phyloP scores from a whole-genome alignment of 805 yeast species.

The Wickerhamomyces mucosus region DNA sequence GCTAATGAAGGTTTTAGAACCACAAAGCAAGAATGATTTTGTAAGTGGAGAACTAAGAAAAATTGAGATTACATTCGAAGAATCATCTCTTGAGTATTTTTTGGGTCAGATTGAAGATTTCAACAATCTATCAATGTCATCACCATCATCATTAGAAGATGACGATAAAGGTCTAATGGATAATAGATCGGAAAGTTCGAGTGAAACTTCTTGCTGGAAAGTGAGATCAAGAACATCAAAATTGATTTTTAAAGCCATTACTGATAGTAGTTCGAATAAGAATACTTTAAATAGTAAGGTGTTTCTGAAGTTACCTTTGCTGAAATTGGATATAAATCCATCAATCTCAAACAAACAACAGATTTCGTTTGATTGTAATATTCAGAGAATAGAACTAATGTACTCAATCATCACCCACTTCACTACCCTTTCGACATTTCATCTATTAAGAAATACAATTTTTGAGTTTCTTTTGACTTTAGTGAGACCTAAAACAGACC shows the following conservation, averaged over 20 bases:
- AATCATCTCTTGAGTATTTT: constrained; percentile 3
- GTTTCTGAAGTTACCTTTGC: constrained; percentile 22
- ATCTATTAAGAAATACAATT: constrained; percentile 34
- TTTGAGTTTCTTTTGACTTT: constrained; percentile 15
- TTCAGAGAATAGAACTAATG: constrained; percentile 22
- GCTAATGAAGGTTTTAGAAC: constrained; percentile 21
- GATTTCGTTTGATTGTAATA: constrained; percentile 17
- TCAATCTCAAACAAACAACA: constrained; percentile 13
- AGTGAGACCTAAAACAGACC: constrained; percentile 14
- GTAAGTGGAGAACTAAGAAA: constrained; percentile 30
- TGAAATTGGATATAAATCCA: constrained; percentile 17
- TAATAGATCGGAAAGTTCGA: constrained; percentile 10
- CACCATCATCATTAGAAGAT: constrained; percentile 25
- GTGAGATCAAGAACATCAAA: constrained; percentile 6
- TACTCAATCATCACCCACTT: constrained; percentile 36
- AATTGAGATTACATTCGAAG: constrained; percentile 20
- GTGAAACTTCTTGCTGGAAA: constrained; percentile 6
- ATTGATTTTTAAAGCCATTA: constrained; percentile 20
- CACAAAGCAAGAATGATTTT: constrained; percentile 30
- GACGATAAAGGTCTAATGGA: constrained; percentile 21
- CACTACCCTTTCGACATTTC: constrained; percentile 33
- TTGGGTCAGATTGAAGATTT: constrained; percentile 1
- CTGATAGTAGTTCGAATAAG: constrained; percentile 24
- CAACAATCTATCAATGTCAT: constrained; percentile 9
- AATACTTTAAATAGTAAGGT: constrained; percentile 21